Evolutionary conservation across 2,329 filamentous ascomycete genomes (phyloP), one percentile per base, ranked within the genome.

Genomic region (Arachnopeziza araneosa): DNA sequence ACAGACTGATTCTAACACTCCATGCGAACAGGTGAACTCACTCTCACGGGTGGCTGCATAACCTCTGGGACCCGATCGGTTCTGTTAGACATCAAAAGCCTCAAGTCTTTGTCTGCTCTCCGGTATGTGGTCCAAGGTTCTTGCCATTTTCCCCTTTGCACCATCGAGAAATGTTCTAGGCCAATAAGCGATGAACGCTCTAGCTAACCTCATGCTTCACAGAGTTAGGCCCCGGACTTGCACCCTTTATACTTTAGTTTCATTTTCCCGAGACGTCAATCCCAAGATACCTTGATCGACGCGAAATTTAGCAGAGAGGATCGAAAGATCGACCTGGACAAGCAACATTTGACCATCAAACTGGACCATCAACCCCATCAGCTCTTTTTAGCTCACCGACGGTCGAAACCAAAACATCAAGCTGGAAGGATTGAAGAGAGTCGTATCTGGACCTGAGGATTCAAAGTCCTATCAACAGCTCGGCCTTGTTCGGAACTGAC

Each of bases 21-120:
- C 52, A 64, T 67, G 64, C 68, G 67, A 71, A 69, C 68, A 70
- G 69, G 66, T 70, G 66, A 65, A 57, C 58, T 49, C 5, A 30
- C 26, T n/a, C 54, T 62, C 54, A 58, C 67, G 70, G 70, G 67
- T 70, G 67, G 68, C 70, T 70, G 69, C 70, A 72, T 69, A 69
- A 57, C 60, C 62, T 70, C 68, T 68, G 59, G 65, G 58, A 66
- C 61, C 66, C 62, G 59, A 61, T 61, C 61, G 54, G 61, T 63
- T 61, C 44, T 60, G 57, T 57, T 57, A 58, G 67, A 61, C 62
- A 60, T 68, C 67, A 68, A 68, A 60, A 68, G 61, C 67, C 64
- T 68, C 66, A 68, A 66, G 55, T 68, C 64, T 68, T 70, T 67
- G 64, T 68, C 63, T 61, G 51, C 63, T 55, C 58, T 24, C 57